A percentile compares a stretch with the other conserved stretches of the same genome.
Conservation (phyloP, 495 filamentous ascomycete species). For the Sabuloglossum arenarium region DNA sequence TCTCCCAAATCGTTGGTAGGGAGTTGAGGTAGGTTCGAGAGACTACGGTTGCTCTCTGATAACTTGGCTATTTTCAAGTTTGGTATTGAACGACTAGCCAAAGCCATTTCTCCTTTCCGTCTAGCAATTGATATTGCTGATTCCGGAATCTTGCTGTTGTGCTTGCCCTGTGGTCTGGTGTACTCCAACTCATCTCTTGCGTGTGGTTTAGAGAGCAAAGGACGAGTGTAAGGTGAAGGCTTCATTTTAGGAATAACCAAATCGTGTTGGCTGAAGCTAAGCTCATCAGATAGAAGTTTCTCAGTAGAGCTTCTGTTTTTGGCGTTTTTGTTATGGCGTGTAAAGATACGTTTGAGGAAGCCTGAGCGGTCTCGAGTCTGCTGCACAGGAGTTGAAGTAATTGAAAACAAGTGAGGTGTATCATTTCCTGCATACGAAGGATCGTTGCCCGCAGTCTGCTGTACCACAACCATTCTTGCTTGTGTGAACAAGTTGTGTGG, state of each 20-base stretch:
- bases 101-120: neutral
- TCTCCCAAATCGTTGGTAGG: neutral
- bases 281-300: neutral
- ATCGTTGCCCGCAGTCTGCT: neutral
- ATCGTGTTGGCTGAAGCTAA: neutral
- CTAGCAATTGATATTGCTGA: neutral
- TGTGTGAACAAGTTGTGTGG: neutral
- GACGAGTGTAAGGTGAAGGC: conserved; percentile 2
- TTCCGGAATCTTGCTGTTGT: neutral
- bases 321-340: neutral
- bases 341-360: neutral
- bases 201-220: neutral
- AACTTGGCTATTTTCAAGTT: neutral
- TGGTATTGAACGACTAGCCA: neutral
- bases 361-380: neutral
- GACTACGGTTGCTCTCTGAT: neutral
- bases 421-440: neutral
- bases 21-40: neutral
- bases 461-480: neutral
- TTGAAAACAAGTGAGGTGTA: neutral
- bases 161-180: neutral
- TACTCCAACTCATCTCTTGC: conserved; percentile 1
- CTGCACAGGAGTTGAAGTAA: neutral
- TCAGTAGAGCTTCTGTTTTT: neutral
- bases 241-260: neutral